Evolutionary conservation across 169 alveolate genomes (phyloP).

Genomic region (Haemoproteus tartakovskyi): DNA sequence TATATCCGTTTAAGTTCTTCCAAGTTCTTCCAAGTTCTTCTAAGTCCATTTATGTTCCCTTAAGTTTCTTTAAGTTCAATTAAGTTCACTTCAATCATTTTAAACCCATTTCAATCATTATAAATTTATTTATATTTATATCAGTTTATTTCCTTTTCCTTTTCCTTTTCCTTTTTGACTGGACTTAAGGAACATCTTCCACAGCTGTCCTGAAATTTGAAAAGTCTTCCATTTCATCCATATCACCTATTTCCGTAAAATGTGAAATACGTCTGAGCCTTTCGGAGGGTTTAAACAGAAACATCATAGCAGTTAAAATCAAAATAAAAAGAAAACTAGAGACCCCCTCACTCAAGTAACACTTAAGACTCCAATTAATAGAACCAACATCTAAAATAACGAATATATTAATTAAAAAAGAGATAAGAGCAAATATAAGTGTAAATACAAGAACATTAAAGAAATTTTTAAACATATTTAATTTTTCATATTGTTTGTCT

Average conservation of each 20-base stretch:
- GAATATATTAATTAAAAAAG: constrained; percentile 32
- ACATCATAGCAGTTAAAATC: constrained; percentile 44
- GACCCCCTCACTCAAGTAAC: constrained; percentile 56
- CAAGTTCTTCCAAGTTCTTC: no score
- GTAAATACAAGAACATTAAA: constrained; percentile 60
- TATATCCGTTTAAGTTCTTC: no score
- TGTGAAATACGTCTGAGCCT: constrained; percentile 63
- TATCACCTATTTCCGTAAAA: constrained; percentile 64
- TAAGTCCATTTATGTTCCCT: no score
- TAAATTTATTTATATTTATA: no score
- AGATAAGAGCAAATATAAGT: constrained; percentile 40
- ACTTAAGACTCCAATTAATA: constrained; percentile 42
- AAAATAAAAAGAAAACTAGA: constrained; percentile 35
- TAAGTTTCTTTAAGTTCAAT: no score
- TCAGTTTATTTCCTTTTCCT: not conserved
- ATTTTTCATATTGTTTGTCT: constrained; percentile 65
- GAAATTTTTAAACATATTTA: constrained; percentile 63
- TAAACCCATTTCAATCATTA: no score
- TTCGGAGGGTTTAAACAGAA: constrained; percentile 55
- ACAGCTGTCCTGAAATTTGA: constrained; percentile 13
- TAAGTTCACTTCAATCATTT: no score
- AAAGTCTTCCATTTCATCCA: constrained; percentile 66
- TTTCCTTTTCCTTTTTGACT: not conserved
- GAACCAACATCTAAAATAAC: constrained; percentile 27
- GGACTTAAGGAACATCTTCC: constrained; percentile 24